Evolutionary conservation across 2,329 filamentous ascomycete species (phyloP), one percentile per base, ranked within the genome.

Genomic region (Pseudogymnoascus sp.): DNA sequence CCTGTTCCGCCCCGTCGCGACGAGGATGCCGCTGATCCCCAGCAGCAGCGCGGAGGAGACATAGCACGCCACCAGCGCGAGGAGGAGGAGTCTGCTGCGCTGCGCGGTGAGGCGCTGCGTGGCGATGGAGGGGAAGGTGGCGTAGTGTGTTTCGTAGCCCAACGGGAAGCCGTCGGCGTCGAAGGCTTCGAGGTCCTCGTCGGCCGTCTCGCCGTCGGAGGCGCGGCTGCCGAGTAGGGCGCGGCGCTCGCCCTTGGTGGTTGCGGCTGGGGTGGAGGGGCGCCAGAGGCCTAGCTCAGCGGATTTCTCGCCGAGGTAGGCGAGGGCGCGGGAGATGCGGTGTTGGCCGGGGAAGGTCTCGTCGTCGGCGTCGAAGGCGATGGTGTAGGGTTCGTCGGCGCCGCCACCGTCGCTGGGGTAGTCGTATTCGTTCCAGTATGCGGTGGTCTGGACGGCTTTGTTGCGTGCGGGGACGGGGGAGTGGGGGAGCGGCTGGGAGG

Each of bases 351-450:
- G 85, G 62, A 90, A 88, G 35, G 76, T 77, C 24, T 81, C 78
- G 1, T 83, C 83, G 68, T 90, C 82, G 71, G n/a, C 35, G 71
- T 93, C 82, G 64, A 93, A 79, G 70, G 90, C 91, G 68, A 95
- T 86, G 50, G 85, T 81, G 73, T 91, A 95, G 31, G 81, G 82
- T 37, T 83, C 81, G 47, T 85, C 81, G 13, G 80, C 76, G 2
- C 81, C 85, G 10, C 76, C 77, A 10, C 68, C 73, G 62, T 92
- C 89, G 72, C 90, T 91, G 7, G 89, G 89, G 72, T 93, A 78
- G 68, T 96, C 91, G 73, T 93, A 95, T 73, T 96, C 91, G 74
- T 90, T 93, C 90, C 91, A 96, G 72, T 93, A 95, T 19, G 37
- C 63, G 71, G 69, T 21, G 40, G 59, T 62, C 24, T 42, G 53